phyloP scores from a whole-genome alignment of 495 filamentous ascomycete species.

The Apiosordaria backusii region DNA sequence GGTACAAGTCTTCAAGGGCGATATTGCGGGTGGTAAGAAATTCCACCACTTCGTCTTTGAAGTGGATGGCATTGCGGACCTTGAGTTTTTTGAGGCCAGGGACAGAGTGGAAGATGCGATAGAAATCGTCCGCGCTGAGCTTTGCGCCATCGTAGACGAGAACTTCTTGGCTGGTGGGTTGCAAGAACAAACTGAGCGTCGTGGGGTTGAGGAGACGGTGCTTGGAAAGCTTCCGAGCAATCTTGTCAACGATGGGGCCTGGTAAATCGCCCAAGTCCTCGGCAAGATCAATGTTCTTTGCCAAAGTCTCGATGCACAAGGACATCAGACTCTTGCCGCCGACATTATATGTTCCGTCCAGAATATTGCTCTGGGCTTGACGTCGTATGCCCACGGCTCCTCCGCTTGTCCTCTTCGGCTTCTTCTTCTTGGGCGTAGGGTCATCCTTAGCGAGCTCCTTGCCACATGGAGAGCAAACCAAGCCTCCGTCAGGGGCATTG shows the following conservation, averaged over 20 bases:
- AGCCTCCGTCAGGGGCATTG: constrained; percentile 72
- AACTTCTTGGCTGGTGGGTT: constrained; percentile 60
- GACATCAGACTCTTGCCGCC: constrained; percentile 73
- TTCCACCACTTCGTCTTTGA: constrained; percentile 77
- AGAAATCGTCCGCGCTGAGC: constrained; percentile 69
- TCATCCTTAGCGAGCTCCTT: constrained; percentile 64
- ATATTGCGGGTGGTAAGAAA: constrained; percentile 70
- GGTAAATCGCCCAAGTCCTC: constrained; percentile 83
- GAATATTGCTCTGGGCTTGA: constrained; percentile 69
- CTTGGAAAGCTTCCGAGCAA: constrained; percentile 79
- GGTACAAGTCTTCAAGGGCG: constrained; percentile 56
- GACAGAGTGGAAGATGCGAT: constrained; percentile 73
- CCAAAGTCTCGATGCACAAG: constrained; percentile 80
- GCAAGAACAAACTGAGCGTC: constrained; percentile 76
- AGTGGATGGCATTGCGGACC: constrained; percentile 75
- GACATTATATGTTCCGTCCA: constrained; percentile 66
- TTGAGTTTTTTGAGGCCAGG: constrained; percentile 64
- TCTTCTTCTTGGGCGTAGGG: constrained; percentile 62
- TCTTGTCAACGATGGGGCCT: constrained; percentile 59
- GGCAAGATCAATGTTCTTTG: constrained; percentile 73
- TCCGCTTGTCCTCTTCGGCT: constrained; percentile 35
- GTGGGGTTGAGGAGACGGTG: constrained; percentile 64
- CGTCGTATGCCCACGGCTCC: constrained; percentile 54
- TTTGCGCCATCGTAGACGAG: constrained; percentile 76
- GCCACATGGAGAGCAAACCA: constrained; percentile 84